Percentiles rank a stretch among this genome's conserved stretches.
phyloP scores from a whole-genome alignment of 108 stramenopile species.

The Skeletonema tropicum region DNA sequence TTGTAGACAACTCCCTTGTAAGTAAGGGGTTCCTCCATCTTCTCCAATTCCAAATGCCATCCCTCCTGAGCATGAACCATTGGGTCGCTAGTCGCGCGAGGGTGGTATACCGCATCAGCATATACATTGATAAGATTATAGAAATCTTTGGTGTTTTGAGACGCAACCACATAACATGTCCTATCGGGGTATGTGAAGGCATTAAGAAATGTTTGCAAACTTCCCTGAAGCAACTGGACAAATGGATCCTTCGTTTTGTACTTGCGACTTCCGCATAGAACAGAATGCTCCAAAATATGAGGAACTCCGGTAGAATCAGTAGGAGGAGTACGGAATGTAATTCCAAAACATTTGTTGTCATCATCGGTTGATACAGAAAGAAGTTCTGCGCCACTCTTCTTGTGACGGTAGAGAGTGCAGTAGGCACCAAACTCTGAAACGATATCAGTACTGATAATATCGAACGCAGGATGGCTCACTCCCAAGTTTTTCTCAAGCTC shows the following conservation, averaged over 20 bases:
- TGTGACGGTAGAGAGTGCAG: conserved; percentile 93
- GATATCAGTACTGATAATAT: conserved; percentile 70
- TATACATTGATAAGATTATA: conserved; percentile 99
- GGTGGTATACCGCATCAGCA: conserved; percentile 96
- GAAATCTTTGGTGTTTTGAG: conserved; percentile 97
- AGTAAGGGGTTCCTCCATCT: conserved; percentile 81
- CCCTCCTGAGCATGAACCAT: conserved; percentile 97
- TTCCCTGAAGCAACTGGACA: conserved; percentile 94
- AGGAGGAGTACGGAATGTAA: conserved; percentile 97
- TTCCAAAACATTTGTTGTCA: conserved; percentile 99
- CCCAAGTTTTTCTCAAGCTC: conserved; percentile 38
- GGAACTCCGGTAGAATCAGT: conserved; percentile 96
- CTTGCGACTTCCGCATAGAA: conserved; percentile 95
- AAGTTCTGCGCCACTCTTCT: conserved; percentile 88
- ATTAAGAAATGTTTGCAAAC: conserved; percentile 97
- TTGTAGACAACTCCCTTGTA: conserved; percentile 99
- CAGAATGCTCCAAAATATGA: conserved; percentile 98
- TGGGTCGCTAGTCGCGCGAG: conserved; percentile 89
- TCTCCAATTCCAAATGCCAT: conserved; percentile 97
- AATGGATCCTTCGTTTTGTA: conserved; percentile 99
- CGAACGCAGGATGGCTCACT: conserved; percentile 79
- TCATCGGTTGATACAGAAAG: conserved; percentile 92
- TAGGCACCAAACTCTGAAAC: conserved; percentile 85
- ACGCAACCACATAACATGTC: conserved; percentile 98
- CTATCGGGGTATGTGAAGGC: conserved; percentile 98